Percentiles rank a stretch among this genome's conserved stretches.
These are phyloP conservation scores for Kwoniella bestiolae DNA, from an alignment of 768 basidiomycete genomes.

Conservation along the genomic window DNA sequence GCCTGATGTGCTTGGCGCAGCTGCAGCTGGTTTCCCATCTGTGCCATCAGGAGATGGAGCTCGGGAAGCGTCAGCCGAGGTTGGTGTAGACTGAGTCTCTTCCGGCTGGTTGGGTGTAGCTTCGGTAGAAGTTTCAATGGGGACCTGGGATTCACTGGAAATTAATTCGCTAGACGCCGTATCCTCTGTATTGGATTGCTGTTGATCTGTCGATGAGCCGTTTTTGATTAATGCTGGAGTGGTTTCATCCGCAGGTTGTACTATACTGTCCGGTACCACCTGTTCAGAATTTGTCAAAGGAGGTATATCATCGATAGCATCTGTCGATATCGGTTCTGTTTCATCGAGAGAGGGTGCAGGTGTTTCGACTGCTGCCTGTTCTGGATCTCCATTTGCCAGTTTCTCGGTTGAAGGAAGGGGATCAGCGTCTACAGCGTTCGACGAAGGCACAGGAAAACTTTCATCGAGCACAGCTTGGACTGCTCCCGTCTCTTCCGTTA, in stretches of 20 bases:
- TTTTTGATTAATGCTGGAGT: neutral
- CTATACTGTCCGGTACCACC: no score
- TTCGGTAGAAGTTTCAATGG: neutral
- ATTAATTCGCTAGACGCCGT: no score
- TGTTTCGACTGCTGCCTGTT: no score
- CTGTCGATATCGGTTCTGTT: neutral
- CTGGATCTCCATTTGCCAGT: no score
- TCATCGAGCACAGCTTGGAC: neutral
- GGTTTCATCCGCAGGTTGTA: neutral
- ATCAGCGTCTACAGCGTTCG: neutral
- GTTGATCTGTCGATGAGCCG: neutral
- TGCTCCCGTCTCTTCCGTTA: neutral
- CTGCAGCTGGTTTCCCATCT: neutral
- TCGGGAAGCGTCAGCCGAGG: slow-evolving; percentile 18
- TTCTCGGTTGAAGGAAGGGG: neutral
- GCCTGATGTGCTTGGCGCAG: slow-evolving; percentile 2
- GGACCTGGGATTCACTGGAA: neutral
- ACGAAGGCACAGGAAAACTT: neutral
- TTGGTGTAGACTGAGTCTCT: neutral
- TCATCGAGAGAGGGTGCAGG: no score
- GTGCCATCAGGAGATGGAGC: slow-evolving; percentile 12
- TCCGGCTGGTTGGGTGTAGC: neutral
- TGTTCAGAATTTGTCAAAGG: neutral
- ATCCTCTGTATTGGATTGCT: neutral
- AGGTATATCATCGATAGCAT: neutral